Base-by-base conservation (phyloP, 208 protist species). In the Crithidia fasciculata region DNA sequence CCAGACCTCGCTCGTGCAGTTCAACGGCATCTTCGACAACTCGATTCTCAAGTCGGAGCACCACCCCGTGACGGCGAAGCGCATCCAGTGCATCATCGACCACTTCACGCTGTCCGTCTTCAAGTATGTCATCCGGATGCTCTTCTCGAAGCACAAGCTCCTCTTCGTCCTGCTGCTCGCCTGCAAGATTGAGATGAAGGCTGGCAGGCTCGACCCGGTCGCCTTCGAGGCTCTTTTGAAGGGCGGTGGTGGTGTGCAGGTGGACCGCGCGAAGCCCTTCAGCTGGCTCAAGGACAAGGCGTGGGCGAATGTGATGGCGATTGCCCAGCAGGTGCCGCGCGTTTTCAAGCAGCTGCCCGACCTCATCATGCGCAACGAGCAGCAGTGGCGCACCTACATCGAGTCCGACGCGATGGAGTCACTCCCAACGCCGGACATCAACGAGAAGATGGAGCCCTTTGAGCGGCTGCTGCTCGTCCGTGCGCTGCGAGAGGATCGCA, bases 121-220 rank as follows among this genome's bases (percentile, higher is more conserved):
- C 85, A 90, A 92, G 83, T 99, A 99, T 85, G 85, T 99, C 15
- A 90, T 94, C 41, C 93, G 98, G 52, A 98, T 98, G 88, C 91
- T 99, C 82, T 99, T 99, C 87, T 98, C 98, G 45, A 94, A 94
- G 73, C 96, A 99, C 86, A 99, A 99, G 87, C 84, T 99, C 16
- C 86, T 99, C 4, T 99, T 99, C 82, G 89, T 97, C 19, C 71
- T 99, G 49, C 88, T 98, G 53, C 91, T 99, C 59, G 97, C 98
- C 43, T 97, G 99, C 82, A 99, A 99, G 86, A 97, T 99, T 64
- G 85, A 98, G 74, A 87, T 98, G 82, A 89, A 97, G 75, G 83
- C 88, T 9, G 94, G 85, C 49, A 77, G 82, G 39, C 84, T 98
- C 7, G 90, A 93, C 59, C 56, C 80, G 19, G 74, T 85, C 8